These are phyloP conservation scores for Berkeleyomyces basicola DNA, from an alignment of 2,329 filamentous ascomycete genomes.

Conservation along the genomic window DNA sequence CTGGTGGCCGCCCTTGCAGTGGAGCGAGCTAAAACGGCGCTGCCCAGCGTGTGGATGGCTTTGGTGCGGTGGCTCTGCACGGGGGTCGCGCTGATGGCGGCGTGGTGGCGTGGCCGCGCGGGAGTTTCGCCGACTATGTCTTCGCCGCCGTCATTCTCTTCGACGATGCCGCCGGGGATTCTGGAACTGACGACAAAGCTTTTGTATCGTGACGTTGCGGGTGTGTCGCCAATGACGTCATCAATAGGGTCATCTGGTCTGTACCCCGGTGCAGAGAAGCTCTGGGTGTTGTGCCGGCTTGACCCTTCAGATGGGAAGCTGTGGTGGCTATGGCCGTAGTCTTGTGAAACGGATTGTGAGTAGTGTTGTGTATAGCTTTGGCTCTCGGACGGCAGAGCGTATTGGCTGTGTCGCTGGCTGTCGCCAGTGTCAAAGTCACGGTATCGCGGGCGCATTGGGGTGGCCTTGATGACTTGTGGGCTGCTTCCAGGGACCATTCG, in stretches of 20 bases:
- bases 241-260: neutral
- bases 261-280: neutral
- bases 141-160: conserved; percentile 1
- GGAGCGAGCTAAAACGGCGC: neutral
- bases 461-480: conserved; percentile 37
- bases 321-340: conserved; percentile 16
- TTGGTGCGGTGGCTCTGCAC: neutral
- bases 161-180: neutral
- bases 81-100: conserved; percentile 1
- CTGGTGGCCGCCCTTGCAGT: neutral
- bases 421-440: conserved; percentile 4
- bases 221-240: conserved; percentile 7
- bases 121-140: conserved; percentile 5
- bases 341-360: conserved; percentile 2
- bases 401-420: conserved; percentile 1
- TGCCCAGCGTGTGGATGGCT: neutral
- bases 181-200: neutral
- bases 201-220: conserved; percentile 6
- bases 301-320: conserved; percentile 24
- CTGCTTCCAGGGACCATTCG: conserved; percentile 24
- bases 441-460: conserved; percentile 36
- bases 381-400: neutral
- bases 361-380: neutral
- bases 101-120: neutral
- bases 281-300: neutral